Percentiles rank a stretch among this genome's conserved stretches.
Conservation (phyloP, 1,284 basidiomycete species). For the Dichomitus squalens region DNA sequence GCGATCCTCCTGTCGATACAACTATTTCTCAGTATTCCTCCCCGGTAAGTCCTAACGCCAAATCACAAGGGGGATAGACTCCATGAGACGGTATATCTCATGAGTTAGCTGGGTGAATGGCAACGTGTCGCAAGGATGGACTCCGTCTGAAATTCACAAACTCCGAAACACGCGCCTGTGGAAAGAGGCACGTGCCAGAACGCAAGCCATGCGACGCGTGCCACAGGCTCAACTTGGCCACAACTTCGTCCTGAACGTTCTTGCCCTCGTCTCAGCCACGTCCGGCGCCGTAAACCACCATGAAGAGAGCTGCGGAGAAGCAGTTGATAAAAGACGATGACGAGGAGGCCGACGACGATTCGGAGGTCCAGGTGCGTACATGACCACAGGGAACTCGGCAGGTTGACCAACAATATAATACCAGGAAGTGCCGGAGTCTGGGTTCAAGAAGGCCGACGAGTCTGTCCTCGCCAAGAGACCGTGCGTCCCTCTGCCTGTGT, state of each 20-base stretch:
- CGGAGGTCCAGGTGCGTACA: constrained; percentile 35
- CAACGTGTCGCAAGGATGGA: not conserved
- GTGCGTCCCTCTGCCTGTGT: constrained; percentile 38
- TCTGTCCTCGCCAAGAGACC: constrained; percentile 48
- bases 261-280: not conserved
- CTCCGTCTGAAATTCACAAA: not conserved
- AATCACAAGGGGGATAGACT: not conserved
- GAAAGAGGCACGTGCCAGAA: not conserved
- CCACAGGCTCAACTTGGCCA: not conserved
- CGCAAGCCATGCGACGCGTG: not conserved
- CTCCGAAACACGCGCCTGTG: not conserved
- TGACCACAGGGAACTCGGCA: not conserved
- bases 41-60: too few species aligned
- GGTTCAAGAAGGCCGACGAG: constrained; percentile 62
- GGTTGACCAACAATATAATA: not conserved
- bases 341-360: constrained; percentile 36
- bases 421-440: constrained; percentile 46
- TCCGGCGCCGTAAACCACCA: constrained; percentile 28
- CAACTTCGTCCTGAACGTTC: not conserved
- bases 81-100: too few species aligned
- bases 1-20: not conserved
- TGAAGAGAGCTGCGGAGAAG: constrained; percentile 78
- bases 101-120: too few species aligned
- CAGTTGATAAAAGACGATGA: constrained; percentile 67
- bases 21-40: too few species aligned